A percentile compares a stretch with the other conserved stretches of the same genome.
Evolutionary conservation across 345 rosid genomes (phyloP).

Genomic region (Rhodamnia argentea): DNA sequence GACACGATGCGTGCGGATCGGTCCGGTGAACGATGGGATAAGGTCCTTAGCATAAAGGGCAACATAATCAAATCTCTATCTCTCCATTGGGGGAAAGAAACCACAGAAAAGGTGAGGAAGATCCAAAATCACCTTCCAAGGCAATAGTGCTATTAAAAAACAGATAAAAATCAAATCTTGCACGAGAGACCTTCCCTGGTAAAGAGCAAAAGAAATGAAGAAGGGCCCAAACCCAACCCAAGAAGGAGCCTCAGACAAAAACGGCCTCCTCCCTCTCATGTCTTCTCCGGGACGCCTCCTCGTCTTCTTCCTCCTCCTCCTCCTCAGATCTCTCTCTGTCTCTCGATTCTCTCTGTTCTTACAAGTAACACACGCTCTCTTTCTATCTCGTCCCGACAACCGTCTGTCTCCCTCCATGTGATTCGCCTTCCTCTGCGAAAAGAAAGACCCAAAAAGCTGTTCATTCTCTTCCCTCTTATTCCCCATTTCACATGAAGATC

Average conservation of each 20-base stretch:
- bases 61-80: background rate
- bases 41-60: background rate
- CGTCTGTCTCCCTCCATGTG: background rate
- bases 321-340: background rate
- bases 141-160: background rate
- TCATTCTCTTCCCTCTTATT: background rate
- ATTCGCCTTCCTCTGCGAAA: background rate
- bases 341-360: background rate
- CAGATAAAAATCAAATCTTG: background rate
- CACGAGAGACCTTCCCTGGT: background rate
- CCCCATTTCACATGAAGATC: background rate
- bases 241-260: background rate
- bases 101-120: background rate
- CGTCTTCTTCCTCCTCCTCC: background rate
- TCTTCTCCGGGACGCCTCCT: background rate
- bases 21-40: background rate
- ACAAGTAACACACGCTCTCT: background rate
- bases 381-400: background rate
- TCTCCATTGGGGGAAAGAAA: background rate
- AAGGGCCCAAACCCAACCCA: background rate
- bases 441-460: background rate
- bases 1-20: rapidly evolving
- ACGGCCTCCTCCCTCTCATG: background rate
- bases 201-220: background rate
- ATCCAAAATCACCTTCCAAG: background rate